Percentiles rank a stretch among this genome's conserved stretches.
These are phyloP conservation scores for Penicillium sp. DNA, from an alignment of 2,329 filamentous ascomycete genomes.

Conservation along the genomic window DNA sequence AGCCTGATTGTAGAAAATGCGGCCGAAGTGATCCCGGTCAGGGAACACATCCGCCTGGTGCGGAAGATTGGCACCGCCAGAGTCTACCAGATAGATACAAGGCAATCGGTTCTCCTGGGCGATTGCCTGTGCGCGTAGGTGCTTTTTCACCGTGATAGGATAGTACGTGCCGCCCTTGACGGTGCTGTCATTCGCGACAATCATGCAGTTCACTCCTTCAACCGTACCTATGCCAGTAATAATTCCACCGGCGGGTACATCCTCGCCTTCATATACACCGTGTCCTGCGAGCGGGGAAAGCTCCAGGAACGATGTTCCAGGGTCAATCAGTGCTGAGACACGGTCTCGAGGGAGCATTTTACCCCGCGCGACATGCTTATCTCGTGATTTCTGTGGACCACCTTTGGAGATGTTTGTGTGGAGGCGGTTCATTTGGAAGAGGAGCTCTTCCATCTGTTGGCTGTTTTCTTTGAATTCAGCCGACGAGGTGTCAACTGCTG, in stretches of 20 bases:
- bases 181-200: constrained; percentile 94
- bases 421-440: constrained; percentile 67
- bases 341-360: constrained; percentile 96
- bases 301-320: constrained; percentile 87
- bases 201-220: constrained; percentile 86
- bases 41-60: constrained; percentile 96
- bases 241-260: constrained; percentile 86
- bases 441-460: constrained; percentile 72
- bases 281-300: constrained; percentile 89
- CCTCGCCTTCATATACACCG: constrained; percentile 80
- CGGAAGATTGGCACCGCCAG: constrained; percentile 89
- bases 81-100: constrained; percentile 96
- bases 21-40: constrained; percentile 90
- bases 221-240: constrained; percentile 90
- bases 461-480: constrained; percentile 80
- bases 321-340: constrained; percentile 82
- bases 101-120: constrained; percentile 80
- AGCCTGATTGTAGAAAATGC: constrained; percentile 98
- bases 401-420: constrained; percentile 72
- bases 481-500: constrained; percentile 73
- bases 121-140: constrained; percentile 86
- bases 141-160: constrained; percentile 96
- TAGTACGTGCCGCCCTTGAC: constrained; percentile 98
- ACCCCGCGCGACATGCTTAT: constrained; percentile 82
- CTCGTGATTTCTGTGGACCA: constrained; percentile 75